Percentiles rank a stretch among this genome's conserved stretches.
These are phyloP conservation scores for Hemileia vastatrix DNA, from an alignment of 1,284 basidiomycete genomes.

Conservation along the genomic window DNA sequence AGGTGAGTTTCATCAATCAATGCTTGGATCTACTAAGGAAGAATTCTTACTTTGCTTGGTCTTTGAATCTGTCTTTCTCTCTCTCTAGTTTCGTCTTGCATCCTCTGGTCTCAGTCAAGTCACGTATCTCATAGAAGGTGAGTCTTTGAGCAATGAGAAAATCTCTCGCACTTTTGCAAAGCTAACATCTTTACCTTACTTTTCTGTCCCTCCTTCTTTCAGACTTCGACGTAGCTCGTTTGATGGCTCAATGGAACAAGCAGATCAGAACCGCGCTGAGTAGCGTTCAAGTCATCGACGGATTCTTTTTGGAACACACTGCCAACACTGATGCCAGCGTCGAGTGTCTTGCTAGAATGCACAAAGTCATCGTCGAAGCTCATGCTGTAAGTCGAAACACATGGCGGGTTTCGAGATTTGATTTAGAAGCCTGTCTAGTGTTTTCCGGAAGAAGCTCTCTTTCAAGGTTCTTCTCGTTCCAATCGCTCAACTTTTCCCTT, in stretches of 20 bases:
- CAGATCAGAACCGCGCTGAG: conserved; percentile 39
- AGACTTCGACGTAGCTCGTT: conserved; percentile 35
- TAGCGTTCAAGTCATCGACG: conserved; percentile 38
- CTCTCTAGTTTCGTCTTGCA: too few species aligned
- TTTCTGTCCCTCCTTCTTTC: background rate
- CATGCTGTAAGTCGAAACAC: conserved; percentile 25
- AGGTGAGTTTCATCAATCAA: conserved; percentile 44
- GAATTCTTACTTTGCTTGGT: too few species aligned
- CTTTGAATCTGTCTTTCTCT: too few species aligned
- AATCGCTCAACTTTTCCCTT: too few species aligned
- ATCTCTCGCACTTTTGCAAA: background rate
- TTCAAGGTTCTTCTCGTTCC: background rate
- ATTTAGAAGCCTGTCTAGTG: background rate
- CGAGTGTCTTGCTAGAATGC: conserved; percentile 35
- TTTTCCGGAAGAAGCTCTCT: background rate
- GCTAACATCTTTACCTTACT: background rate
- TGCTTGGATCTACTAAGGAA: background rate
- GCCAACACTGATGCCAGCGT: conserved; percentile 30
- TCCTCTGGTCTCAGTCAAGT: conserved; percentile 34
- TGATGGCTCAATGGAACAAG: conserved; percentile 34
- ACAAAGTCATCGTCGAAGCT: conserved; percentile 29
- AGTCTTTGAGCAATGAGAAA: background rate
- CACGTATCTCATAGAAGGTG: conserved; percentile 34
- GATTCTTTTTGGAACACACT: conserved; percentile 37
- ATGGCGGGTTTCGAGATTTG: too few species aligned